Evolutionary conservation across 371 early-diverging fungal species (phyloP).

Genomic region (Thermomucor indicae-seudaticae): DNA sequence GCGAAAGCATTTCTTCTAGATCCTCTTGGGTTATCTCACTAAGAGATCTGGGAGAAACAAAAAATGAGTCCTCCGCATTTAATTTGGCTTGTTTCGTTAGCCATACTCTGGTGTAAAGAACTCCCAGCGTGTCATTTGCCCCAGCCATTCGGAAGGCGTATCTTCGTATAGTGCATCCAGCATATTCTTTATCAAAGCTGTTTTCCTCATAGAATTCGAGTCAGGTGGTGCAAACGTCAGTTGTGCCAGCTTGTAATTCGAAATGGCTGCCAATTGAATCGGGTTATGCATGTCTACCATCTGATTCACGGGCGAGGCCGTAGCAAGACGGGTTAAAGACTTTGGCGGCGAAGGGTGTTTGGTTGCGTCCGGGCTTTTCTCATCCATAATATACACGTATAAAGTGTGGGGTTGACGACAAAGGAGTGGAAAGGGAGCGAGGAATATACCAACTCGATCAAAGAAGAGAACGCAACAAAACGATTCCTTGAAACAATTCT

Average conservation of each 20-base stretch:
- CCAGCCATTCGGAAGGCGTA: constrained; percentile 47
- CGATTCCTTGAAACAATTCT: background rate
- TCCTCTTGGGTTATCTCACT: constrained; percentile 45
- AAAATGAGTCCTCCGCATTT: too few relatives aligned
- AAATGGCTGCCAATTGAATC: constrained; percentile 48
- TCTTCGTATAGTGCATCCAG: constrained; percentile 34
- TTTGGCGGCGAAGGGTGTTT: constrained; percentile 11
- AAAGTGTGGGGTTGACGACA: background rate
- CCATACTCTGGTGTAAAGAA: constrained; percentile 51
- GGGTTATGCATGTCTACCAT: constrained; percentile 35
- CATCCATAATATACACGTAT: background rate
- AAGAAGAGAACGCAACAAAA: background rate
- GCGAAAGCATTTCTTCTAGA: constrained; percentile 40
- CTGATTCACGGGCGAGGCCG: constrained; percentile 1
- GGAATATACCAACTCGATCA: background rate
- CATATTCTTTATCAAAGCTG: constrained; percentile 46
- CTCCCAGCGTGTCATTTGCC: constrained; percentile 51
- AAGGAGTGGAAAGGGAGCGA: background rate
- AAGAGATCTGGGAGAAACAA: constrained; percentile 25
- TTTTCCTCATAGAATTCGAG: constrained; percentile 40
- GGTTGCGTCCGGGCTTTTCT: background rate
- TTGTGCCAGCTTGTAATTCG: constrained; percentile 53
- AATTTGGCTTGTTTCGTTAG: too few relatives aligned
- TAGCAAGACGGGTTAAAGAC: constrained; percentile 10
- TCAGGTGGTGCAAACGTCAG: constrained; percentile 51